Evolutionary conservation across 2,329 filamentous ascomycete species (phyloP).

Genomic region (Pseudonectria buxi): DNA sequence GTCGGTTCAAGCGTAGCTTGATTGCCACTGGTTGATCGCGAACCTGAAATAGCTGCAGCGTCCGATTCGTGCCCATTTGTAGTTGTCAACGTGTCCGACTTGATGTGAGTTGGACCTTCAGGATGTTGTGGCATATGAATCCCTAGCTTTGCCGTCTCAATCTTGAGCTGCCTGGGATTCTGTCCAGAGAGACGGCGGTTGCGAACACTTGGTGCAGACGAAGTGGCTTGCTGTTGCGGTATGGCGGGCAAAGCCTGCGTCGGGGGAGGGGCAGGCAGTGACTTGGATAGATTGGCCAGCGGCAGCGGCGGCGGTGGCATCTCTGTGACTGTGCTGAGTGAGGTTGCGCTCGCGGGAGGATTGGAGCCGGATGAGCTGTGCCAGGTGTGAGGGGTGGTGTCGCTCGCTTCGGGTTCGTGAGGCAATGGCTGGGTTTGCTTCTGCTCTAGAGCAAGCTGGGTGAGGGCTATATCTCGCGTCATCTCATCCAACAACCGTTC

Average conservation of each 20-base stretch:
- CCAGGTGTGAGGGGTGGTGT: conserved; percentile 70
- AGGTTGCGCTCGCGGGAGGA: conserved; percentile 38
- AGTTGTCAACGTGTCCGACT: conserved; percentile 8
- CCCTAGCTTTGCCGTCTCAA: conserved; percentile 58
- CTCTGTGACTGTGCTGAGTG: conserved; percentile 63
- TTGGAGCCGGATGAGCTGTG: conserved; percentile 72
- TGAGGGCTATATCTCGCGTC: conserved; percentile 73
- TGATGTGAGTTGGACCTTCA: conserved; percentile 2
- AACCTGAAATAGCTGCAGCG: conserved; percentile 3
- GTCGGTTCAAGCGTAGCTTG: conserved; percentile 21
- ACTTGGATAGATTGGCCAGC: conserved; percentile 12
- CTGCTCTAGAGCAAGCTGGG: conserved; percentile 64
- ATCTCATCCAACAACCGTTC: conserved; percentile 81
- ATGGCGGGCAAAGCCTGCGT: conserved; percentile 40
- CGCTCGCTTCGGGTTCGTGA: conserved; percentile 76
- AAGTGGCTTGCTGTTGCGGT: conserved; percentile 27
- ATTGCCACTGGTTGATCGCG: conserved; percentile 6
- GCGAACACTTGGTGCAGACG: conserved; percentile 51
- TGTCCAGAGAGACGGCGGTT: conserved; percentile 74
- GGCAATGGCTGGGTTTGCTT: conserved; percentile 55
- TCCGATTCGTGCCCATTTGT: conserved; percentile 7
- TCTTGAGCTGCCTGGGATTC: conserved; percentile 76
- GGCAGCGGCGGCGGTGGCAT: conserved; percentile 21
- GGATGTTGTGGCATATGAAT: conserved; percentile 13
- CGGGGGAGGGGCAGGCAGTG: conserved; percentile 40